phyloP scores from a whole-genome alignment of 768 basidiomycete genomes.

The Agrocybe praecox region DNA sequence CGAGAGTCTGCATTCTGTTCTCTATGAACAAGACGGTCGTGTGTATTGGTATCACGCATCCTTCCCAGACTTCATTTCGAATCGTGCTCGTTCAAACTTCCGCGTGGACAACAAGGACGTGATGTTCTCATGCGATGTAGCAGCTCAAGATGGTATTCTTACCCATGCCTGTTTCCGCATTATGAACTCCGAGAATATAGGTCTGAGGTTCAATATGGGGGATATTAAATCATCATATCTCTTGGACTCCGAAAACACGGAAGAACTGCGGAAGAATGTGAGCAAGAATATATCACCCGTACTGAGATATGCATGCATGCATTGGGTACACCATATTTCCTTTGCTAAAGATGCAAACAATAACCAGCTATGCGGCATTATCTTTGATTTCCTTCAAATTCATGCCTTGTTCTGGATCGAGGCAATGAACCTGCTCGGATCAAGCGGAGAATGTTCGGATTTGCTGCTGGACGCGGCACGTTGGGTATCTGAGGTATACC shows the following conservation, averaged over 20 bases:
- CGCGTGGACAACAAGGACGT: background rate
- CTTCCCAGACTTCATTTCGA: conserved; percentile 6
- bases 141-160: background rate
- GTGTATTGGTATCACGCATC: conserved; percentile 10
- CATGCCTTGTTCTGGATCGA: conserved; percentile 28
- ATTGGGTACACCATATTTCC: conserved; percentile 14
- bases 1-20: conserved; percentile 7
- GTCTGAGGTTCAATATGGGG: background rate
- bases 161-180: background rate
- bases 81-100: conserved; percentile 1
- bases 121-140: background rate
- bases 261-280: background rate
- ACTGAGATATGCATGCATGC: conserved; percentile 8
- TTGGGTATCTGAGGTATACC: conserved; percentile 3
- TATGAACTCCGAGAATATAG: background rate
- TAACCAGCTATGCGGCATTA: background rate
- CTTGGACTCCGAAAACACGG: background rate
- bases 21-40: conserved; percentile 3
- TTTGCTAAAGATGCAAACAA: background rate
- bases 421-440: conserved; percentile 26
- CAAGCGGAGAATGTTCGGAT: conserved; percentile 10
- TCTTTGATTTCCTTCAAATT: conserved; percentile 15
- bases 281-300: conserved; percentile 10
- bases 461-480: conserved; percentile 15
- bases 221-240: background rate